Evolutionary conservation across 108 stramenopile genomes (phyloP).

Genomic region (Cyclotella kingstonii): DNA sequence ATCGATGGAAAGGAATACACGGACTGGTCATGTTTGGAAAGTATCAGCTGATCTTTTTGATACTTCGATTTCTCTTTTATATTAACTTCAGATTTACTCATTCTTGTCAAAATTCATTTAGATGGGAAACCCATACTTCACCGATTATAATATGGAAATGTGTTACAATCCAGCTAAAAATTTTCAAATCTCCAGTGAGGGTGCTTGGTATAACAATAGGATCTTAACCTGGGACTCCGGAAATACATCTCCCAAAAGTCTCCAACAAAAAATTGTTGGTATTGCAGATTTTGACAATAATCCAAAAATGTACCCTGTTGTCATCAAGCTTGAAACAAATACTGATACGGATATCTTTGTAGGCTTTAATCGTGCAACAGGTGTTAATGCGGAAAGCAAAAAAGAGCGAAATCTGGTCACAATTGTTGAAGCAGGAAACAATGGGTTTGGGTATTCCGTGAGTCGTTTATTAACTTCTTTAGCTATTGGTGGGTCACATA

Average conservation of each 20-base stretch:
- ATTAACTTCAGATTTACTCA: not conserved
- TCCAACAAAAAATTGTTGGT: slow-evolving; percentile 16
- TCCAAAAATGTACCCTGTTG: slow-evolving; percentile 1
- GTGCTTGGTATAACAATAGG: slow-evolving; percentile 7
- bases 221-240: slow-evolving; percentile 7
- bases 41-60: not conserved
- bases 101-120: not conserved
- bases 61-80: not conserved
- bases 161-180: slow-evolving; percentile 25
- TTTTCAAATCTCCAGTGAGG: slow-evolving; percentile 7
- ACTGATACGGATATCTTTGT: slow-evolving; percentile 16
- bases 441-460: slow-evolving; percentile 17
- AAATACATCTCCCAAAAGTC: not conserved
- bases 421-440: slow-evolving; percentile 5
- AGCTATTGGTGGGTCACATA: slow-evolving; percentile 1
- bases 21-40: slow-evolving; percentile 16
- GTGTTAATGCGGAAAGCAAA: slow-evolving; percentile 23
- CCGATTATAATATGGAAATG: slow-evolving; percentile 22
- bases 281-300: slow-evolving; percentile 23
- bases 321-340: slow-evolving; percentile 22
- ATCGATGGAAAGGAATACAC: slow-evolving; percentile 28
- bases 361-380: slow-evolving; percentile 32
- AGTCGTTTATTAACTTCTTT: slow-evolving; percentile 11
- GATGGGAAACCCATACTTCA: slow-evolving; percentile 32
- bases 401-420: slow-evolving; percentile 17